Base-by-base conservation (phyloP, 345 rosid species). In the Eucalyptus cloeziana region DNA sequence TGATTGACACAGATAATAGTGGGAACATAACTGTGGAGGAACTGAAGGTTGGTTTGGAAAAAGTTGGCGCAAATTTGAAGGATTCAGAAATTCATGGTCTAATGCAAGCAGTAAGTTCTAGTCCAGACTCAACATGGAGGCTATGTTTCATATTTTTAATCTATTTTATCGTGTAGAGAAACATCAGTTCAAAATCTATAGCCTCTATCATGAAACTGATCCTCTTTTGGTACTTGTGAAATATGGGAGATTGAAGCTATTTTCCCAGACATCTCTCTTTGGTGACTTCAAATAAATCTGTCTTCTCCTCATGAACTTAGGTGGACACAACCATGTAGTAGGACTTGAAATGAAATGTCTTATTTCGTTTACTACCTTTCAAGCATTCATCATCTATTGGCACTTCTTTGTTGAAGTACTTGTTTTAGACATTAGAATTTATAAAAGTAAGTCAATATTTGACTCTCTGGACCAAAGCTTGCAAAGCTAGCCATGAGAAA, bases 11-110 rank as follows among this genome's bases (percentile, higher is more conserved):
- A 87, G 99, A 97, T 90, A 93, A 92, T 60, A 97, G 99, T 37
- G 99, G 99, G 58, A 94, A 95, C 21, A 97, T 97, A 51, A 95
- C 99, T 86, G 96, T 96, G 10, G 98, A 97, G 89, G 99, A 97
- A 93, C 93, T 97, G 87, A 97, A 94, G 91, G 93, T 86, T 19
- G 99, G 97, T 79, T 92, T 97, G 91, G 97, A 93, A 89, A 96
- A 94, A 94, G 97, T 94, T 50, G 99, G 99, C 31, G 97, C 97
- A 69, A 89, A 90, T 93, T 91, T 96, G 89, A 92, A 93, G 93
- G 97, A 97, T 88, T 94, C 96, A 51, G 99, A 96, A 89, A 95
- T 97, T 89, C 31, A 40, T 76, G 91, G 91, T 49, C 91, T 97
- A 90, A 97, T 97, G 99, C 94, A 95, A 96, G 97, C 99, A 43